These are phyloP conservation scores for Fusarium begoniae DNA, from an alignment of 2,329 filamentous ascomycete genomes.

Conservation along the genomic window DNA sequence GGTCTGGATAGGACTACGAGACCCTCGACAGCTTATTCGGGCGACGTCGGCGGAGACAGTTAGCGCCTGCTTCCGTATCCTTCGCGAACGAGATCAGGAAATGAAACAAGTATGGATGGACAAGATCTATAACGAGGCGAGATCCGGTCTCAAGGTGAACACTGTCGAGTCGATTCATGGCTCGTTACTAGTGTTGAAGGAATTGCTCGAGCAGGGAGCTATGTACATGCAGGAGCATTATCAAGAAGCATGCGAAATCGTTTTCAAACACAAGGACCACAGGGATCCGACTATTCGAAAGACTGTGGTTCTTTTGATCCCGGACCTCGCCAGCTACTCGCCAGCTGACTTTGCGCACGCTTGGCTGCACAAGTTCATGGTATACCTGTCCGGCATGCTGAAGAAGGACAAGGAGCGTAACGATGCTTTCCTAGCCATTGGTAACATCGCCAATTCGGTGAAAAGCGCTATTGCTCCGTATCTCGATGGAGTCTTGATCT, in stretches of 20 bases:
- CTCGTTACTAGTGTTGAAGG: slow-evolving; percentile 91
- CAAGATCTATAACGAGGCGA: slow-evolving; percentile 88
- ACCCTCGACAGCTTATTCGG: slow-evolving; percentile 89
- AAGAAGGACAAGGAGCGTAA: slow-evolving; percentile 96
- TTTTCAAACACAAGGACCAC: slow-evolving; percentile 92
- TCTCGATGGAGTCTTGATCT: slow-evolving; percentile 90
- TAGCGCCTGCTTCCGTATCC: slow-evolving; percentile 94
- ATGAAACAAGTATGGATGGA: slow-evolving; percentile 89
- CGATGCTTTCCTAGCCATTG: slow-evolving; percentile 93
- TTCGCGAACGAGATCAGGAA: slow-evolving; percentile 88
- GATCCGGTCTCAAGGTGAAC: slow-evolving; percentile 79
- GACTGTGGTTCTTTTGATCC: slow-evolving; percentile 90
- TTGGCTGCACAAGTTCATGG: slow-evolving; percentile 96
- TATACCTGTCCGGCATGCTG: slow-evolving; percentile 90
- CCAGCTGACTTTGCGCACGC: slow-evolving; percentile 87
- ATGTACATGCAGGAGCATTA: slow-evolving; percentile 99
- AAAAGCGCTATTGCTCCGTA: slow-evolving; percentile 95
- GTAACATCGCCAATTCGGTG: slow-evolving; percentile 94
- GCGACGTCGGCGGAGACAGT: slow-evolving; percentile 93
- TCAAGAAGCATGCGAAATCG: slow-evolving; percentile 89
- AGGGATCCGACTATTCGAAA: slow-evolving; percentile 86
- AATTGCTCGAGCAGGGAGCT: slow-evolving; percentile 90
- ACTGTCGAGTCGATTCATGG: slow-evolving; percentile 91
- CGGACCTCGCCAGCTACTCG: slow-evolving; percentile 90
- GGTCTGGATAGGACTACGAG: slow-evolving; percentile 93